phyloP scores from a whole-genome alignment of 257 asterid species.

The Knoxia roxburghii region DNA sequence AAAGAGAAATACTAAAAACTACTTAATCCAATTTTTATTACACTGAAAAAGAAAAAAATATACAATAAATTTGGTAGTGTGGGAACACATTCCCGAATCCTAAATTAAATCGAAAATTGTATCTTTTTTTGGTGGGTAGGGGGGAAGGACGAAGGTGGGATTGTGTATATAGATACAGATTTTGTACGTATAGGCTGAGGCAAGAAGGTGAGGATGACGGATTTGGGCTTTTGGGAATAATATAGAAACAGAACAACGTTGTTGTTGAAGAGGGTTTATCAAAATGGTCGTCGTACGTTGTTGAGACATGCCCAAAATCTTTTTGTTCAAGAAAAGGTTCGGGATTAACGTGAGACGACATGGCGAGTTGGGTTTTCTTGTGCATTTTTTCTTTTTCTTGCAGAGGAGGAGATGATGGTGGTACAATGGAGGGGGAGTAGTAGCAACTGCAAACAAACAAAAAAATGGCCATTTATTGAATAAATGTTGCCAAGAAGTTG shows the following conservation, averaged over 20 bases:
- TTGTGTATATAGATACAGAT: constrained; percentile 24
- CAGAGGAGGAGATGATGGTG: constrained; percentile 34
- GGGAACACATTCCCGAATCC: not conserved
- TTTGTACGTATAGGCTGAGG: constrained; percentile 31
- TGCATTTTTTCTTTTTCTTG: constrained; percentile 18
- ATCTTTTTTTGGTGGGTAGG: not conserved
- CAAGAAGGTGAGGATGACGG: constrained; percentile 20
- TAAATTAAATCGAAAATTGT: not conserved
- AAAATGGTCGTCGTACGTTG: too few relatives aligned
- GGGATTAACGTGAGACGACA: constrained; percentile 13
- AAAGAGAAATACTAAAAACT: constrained; percentile 5
- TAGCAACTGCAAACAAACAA: too few relatives aligned
- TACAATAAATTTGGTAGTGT: constrained; percentile 13
- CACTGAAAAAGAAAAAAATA: constrained; percentile 4
- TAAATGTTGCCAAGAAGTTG: constrained; percentile 26
- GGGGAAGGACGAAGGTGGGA: not conserved
- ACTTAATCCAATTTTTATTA: constrained; percentile 8
- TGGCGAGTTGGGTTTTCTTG: not conserved
- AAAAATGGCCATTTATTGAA: too few relatives aligned
- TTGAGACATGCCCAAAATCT: too few relatives aligned
- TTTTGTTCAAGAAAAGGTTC: constrained; percentile 4
- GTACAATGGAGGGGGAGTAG: too few relatives aligned
- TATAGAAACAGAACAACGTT: not conserved
- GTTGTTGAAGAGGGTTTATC: too few relatives aligned
- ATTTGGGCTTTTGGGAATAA: not conserved